These are phyloP conservation scores for Gymnopus androsaceus DNA, from an alignment of 1,284 basidiomycete genomes.

Conservation along the genomic window DNA sequence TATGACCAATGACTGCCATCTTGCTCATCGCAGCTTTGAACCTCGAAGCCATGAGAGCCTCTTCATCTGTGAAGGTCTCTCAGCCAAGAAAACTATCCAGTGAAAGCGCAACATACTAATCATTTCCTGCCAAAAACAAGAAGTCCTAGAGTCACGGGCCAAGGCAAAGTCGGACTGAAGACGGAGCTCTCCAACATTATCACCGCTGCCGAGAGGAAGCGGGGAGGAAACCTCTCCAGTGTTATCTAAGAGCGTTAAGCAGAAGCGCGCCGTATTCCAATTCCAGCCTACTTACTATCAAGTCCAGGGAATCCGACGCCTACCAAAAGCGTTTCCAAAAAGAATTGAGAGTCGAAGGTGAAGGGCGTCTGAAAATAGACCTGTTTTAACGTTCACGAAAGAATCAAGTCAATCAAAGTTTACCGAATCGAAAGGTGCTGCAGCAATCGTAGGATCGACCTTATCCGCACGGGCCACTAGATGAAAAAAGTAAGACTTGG, in stretches of 20 bases:
- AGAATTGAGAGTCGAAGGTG: slow-evolving; percentile 41
- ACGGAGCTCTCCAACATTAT: slow-evolving; percentile 36
- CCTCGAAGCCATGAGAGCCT: slow-evolving; percentile 29
- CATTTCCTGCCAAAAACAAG: slow-evolving; percentile 39
- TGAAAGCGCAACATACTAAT: slow-evolving; percentile 26
- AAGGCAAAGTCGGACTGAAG: slow-evolving; percentile 40
- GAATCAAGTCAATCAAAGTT: too few species aligned
- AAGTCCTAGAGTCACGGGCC: slow-evolving; percentile 32
- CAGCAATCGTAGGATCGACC: slow-evolving; percentile 19
- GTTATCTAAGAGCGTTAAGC: not conserved
- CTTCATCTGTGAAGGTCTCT: slow-evolving; percentile 26
- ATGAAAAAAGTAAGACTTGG: not conserved
- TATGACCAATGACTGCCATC: slow-evolving; percentile 28
- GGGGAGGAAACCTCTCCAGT: slow-evolving; percentile 37
- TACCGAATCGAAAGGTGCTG: slow-evolving; percentile 42
- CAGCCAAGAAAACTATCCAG: not conserved
- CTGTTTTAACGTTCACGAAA: not conserved
- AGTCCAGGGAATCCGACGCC: slow-evolving; percentile 37
- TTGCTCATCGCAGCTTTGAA: slow-evolving; percentile 33
- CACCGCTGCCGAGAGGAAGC: slow-evolving; percentile 16
- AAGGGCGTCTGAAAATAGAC: slow-evolving; percentile 28
- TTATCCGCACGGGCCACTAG: slow-evolving; percentile 2
- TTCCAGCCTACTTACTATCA: slow-evolving; percentile 24
- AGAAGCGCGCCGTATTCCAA: not conserved
- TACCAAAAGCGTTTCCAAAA: slow-evolving; percentile 37